A percentile compares a stretch with the other conserved stretches of the same genome.
These are phyloP conservation scores for Mangifera indica DNA, from an alignment of 345 rosid genomes.

Conservation along the genomic window DNA sequence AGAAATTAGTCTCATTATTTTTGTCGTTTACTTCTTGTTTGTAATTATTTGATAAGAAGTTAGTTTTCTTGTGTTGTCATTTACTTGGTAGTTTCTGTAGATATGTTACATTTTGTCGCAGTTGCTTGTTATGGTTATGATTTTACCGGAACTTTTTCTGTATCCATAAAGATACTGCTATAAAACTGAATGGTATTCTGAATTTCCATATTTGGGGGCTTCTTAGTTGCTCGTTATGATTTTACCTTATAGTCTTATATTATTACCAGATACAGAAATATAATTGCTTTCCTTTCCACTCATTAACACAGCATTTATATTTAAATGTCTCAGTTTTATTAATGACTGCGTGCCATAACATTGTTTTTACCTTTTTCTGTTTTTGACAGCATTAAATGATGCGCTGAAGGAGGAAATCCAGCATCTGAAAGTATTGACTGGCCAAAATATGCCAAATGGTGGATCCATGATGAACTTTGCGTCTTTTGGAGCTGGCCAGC, in stretches of 20 bases:
- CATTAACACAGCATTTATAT: neutral
- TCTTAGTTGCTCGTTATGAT: no score
- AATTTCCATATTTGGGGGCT: neutral
- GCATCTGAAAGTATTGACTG: slow-evolving; percentile 82
- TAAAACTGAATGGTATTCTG: neutral
- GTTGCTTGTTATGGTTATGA: neutral
- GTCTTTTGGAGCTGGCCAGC: slow-evolving; percentile 64
- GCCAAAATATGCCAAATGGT: slow-evolving; percentile 63
- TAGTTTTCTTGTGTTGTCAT: neutral
- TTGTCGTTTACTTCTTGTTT: neutral
- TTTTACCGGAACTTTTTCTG: neutral
- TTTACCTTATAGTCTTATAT: neutral
- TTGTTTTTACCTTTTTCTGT: neutral
- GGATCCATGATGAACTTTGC: slow-evolving; percentile 59
- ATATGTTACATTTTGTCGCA: neutral
- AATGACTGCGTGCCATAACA: neutral
- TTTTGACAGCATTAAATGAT: slow-evolving; percentile 68
- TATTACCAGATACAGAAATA: neutral
- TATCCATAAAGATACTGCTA: neutral
- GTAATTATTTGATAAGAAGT: neutral
- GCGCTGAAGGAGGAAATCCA: slow-evolving; percentile 91
- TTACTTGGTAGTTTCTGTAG: neutral
- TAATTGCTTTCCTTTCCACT: neutral
- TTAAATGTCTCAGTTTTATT: neutral
- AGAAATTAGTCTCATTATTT: no score